A percentile compares a stretch with the other conserved stretches of the same genome.
Conservation (phyloP, 2,329 filamentous ascomycete genomes). For the Septoria linicola region DNA sequence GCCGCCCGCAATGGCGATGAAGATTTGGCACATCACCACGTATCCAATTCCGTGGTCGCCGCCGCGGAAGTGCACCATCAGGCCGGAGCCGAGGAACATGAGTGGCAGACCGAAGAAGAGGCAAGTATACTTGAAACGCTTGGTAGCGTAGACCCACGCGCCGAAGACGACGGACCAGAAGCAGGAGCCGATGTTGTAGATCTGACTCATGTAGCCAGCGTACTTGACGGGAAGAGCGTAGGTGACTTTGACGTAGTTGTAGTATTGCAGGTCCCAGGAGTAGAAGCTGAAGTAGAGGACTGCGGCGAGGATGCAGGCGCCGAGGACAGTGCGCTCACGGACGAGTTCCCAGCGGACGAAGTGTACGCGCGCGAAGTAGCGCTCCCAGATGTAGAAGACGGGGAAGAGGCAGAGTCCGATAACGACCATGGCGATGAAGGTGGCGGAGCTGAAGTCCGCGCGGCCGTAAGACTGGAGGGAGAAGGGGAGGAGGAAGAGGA, state of each 20-base stretch:
- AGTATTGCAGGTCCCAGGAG: slow-evolving; percentile 43
- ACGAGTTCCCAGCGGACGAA: slow-evolving; percentile 58
- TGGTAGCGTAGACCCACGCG: slow-evolving; percentile 48
- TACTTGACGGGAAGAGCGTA: slow-evolving; percentile 41
- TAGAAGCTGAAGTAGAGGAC: slow-evolving; percentile 51
- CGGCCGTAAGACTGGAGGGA: slow-evolving; percentile 48
- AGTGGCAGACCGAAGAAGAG: slow-evolving; percentile 39
- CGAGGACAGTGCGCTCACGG: slow-evolving; percentile 51
- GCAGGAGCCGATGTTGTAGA: slow-evolving; percentile 43
- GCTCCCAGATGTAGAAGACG: slow-evolving; percentile 59
- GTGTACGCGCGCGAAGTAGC: slow-evolving; percentile 54
- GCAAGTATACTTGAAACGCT: slow-evolving; percentile 51
- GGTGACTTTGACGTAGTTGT: slow-evolving; percentile 49
- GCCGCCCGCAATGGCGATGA: slow-evolving; percentile 55
- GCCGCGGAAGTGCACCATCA: slow-evolving; percentile 41
- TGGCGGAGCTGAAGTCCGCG: slow-evolving; percentile 39
- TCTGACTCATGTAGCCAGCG: slow-evolving; percentile 36
- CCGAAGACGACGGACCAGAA: slow-evolving; percentile 50
- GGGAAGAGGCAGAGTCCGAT: slow-evolving; percentile 34
- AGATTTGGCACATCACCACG: slow-evolving; percentile 56
- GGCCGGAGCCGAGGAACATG: slow-evolving; percentile 36
- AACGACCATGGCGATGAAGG: slow-evolving; percentile 43
- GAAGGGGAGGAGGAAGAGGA: slow-evolving; percentile 69
- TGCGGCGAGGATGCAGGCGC: slow-evolving; percentile 43
- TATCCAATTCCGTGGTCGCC: slow-evolving; percentile 48